Evolutionary conservation across 495 filamentous ascomycete genomes (phyloP), one percentile per base, ranked within the genome.

Genomic region (Penicillium bovifimosum): DNA sequence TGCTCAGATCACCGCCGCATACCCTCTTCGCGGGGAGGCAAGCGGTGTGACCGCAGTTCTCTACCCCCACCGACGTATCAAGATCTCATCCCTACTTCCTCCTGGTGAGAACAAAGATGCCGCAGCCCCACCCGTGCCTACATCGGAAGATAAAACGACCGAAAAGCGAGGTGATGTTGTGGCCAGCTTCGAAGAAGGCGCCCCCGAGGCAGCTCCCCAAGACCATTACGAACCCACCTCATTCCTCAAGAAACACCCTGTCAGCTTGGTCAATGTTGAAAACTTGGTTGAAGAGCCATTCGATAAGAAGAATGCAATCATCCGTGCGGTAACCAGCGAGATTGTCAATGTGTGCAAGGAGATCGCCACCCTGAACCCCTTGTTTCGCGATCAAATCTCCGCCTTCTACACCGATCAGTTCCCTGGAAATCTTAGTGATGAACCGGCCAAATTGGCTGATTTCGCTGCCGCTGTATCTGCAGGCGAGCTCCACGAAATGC

Each of bases 281-380:
- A 99, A 99, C 58, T 71, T 97, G 34, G 73, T 75, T 1, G 93
- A 99, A 61, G 86, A 96, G 60, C 84, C 88, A 0, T 86, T 85
- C 65, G 95, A 99, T 59, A 87, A 87, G 61, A 95, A 93, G 67
- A 90, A 83, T 57, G 83, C 83, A 13, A 79, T 91, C 17, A 88
- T 96, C 50, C 82, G 88, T 40, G 95, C 95, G 2, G 85, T 97
- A 33, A 95, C 91, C 14, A 93, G 88, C 65, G 95, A 99, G 66
- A 97, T 97, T 52, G 90, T 97, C 59, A 96, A 96, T 63, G 91
- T 95, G 6, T 96, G 95, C 79, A 96, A 96, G 67, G 91, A 97
- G 62, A 88, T 99, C 46, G 95, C 91, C 9, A 85, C 81, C 47
- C 77, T 96, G 64, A 99, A 97, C 69, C 86, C 83, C 40, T 77